Percentiles rank a stretch among this genome's conserved stretches.
phyloP scores from a whole-genome alignment of 2,329 filamentous ascomycete genomes.

The Thielaviopsis musarum region DNA sequence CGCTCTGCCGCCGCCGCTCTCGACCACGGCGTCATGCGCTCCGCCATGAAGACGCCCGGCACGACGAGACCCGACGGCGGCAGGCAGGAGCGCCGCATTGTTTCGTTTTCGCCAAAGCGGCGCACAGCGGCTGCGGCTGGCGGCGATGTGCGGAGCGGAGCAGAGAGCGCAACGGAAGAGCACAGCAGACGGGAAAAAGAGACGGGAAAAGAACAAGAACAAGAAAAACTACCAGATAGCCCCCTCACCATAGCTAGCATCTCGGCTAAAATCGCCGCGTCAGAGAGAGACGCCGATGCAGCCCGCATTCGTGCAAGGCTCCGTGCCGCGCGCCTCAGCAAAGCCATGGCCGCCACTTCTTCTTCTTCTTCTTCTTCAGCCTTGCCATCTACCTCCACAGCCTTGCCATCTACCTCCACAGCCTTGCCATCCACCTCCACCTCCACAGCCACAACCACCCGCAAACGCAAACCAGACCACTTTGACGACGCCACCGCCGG shows the following conservation, averaged over 20 bases:
- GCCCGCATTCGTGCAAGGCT: slow-evolving; percentile 46
- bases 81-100: slow-evolving; percentile 9
- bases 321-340: slow-evolving; percentile 30
- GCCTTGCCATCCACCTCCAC: not conserved
- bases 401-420: not conserved
- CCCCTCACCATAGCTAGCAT: slow-evolving; percentile 45
- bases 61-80: too few species aligned
- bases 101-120: slow-evolving; percentile 12
- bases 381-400: not conserved
- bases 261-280: slow-evolving; percentile 45
- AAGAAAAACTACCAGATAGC: not conserved
- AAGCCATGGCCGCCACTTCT: slow-evolving; percentile 9
- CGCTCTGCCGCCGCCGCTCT: not conserved
- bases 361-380: not conserved
- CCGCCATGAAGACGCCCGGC: not conserved
- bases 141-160: too few species aligned
- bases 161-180: too few species aligned
- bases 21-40: not conserved
- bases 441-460: not conserved
- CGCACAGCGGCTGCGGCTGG: not conserved
- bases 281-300: slow-evolving; percentile 46
- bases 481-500: slow-evolving; percentile 1
- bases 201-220: not conserved
- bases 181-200: too few species aligned
- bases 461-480: slow-evolving; percentile 10